Conservation (phyloP, 768 basidiomycete species). For the Termitomyces sp. region DNA sequence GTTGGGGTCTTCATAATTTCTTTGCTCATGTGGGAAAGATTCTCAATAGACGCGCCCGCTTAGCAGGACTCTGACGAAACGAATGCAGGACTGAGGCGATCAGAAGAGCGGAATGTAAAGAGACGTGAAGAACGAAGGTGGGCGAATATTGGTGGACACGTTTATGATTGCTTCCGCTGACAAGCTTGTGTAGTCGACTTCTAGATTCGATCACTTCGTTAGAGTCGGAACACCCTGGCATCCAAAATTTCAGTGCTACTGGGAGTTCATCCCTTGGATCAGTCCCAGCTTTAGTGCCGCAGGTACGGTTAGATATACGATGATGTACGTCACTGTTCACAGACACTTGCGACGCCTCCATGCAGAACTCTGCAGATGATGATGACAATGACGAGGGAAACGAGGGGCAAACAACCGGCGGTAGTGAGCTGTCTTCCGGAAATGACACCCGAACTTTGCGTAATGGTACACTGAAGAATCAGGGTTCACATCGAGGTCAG, state of each 20-base stretch:
- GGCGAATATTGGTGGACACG: constrained; percentile 19
- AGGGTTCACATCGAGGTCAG: constrained; percentile 33
- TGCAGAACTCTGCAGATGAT: background rate
- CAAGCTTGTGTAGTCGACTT: constrained; percentile 36
- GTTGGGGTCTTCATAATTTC: constrained; percentile 25
- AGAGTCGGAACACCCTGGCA: constrained; percentile 38
- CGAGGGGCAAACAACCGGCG: background rate
- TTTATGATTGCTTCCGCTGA: background rate
- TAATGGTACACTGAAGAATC: constrained; percentile 16
- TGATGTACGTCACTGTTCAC: constrained; percentile 41
- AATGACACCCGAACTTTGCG: constrained; percentile 25
- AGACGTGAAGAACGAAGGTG: constrained; percentile 64
- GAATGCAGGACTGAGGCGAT: constrained; percentile 50
- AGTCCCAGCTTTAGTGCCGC: constrained; percentile 45
- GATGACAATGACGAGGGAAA: background rate
- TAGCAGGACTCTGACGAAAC: constrained; percentile 59
- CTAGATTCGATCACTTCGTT: constrained; percentile 62
- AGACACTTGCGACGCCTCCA: constrained; percentile 45
- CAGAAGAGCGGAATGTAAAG: constrained; percentile 60
- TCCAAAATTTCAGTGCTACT: constrained; percentile 17
- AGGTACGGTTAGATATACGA: constrained; percentile 38
- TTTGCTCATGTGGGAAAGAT: constrained; percentile 23
- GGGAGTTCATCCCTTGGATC: constrained; percentile 25
- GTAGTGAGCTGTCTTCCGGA: background rate
- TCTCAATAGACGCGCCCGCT: constrained; percentile 20